These are phyloP conservation scores for Halophytophthora batemanensis DNA, from an alignment of 352 stramenopile species.

Conservation along the genomic window DNA sequence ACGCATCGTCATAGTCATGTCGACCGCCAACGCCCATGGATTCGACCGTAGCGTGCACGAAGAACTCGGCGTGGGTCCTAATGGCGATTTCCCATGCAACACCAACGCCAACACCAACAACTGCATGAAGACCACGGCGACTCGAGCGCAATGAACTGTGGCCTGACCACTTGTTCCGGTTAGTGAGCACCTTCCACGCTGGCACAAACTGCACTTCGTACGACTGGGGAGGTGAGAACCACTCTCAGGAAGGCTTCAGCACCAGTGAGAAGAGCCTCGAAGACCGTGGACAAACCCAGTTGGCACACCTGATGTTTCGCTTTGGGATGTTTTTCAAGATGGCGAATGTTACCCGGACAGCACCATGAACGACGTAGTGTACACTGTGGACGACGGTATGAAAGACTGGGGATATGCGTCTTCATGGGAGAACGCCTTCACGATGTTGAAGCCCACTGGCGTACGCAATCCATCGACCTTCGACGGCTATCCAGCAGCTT, in stretches of 20 bases:
- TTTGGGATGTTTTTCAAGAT: conserved; percentile 71
- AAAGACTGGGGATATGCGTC: conserved; percentile 95
- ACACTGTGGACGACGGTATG: conserved; percentile 94
- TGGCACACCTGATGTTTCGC: conserved; percentile 53
- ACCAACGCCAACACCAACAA: conserved; percentile 39
- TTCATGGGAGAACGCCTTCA: conserved; percentile 71
- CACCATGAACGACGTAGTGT: conserved; percentile 94
- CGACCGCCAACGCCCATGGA: conserved; percentile 91
- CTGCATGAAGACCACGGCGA: conserved; percentile 94
- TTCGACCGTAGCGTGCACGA: conserved; percentile 78
- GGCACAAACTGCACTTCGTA: conserved; percentile 95
- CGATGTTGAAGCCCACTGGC: conserved; percentile 40
- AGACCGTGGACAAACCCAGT: conserved; percentile 45
- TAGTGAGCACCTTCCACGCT: conserved; percentile 96
- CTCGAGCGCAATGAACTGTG: conserved; percentile 93
- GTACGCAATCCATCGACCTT: conserved; percentile 83
- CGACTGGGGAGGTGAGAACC: conserved; percentile 93
- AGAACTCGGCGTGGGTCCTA: conserved; percentile 91
- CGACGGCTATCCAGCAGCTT: conserved; percentile 72
- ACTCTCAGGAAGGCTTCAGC: conserved; percentile 40
- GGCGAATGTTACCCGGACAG: conserved; percentile 59
- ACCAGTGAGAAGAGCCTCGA: conserved; percentile 54
- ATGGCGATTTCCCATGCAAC: conserved; percentile 97
- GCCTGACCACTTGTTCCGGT: conserved; percentile 94
- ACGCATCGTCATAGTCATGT: conserved; percentile 71